Evolutionary conservation across 1,139 yeast genomes (phyloP).

Genomic region (Geotrichum carabidarum): DNA sequence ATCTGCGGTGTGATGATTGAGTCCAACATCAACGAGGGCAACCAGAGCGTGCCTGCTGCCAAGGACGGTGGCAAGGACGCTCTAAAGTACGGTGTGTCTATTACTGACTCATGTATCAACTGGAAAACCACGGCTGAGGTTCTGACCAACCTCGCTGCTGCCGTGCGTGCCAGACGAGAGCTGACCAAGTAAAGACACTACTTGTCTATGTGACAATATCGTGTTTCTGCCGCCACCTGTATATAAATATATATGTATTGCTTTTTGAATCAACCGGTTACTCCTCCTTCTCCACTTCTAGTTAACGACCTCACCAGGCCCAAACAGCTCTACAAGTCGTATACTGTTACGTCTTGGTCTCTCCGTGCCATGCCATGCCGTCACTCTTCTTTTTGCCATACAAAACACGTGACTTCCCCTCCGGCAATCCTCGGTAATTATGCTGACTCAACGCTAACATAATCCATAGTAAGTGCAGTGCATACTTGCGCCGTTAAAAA

Average conservation of each 20-base stretch:
- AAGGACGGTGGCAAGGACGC: slow-evolving; percentile 64
- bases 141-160: slow-evolving; percentile 64
- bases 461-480: too few species aligned
- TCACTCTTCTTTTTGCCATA: too few species aligned
- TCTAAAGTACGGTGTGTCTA: slow-evolving; percentile 85
- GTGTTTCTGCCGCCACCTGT: neutral
- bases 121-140: slow-evolving; percentile 80
- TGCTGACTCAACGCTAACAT: too few species aligned
- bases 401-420: too few species aligned
- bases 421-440: too few species aligned
- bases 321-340: too few species aligned
- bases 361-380: too few species aligned
- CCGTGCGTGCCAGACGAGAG: slow-evolving; percentile 69
- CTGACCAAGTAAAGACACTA: neutral
- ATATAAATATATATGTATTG: neutral
- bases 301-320: too few species aligned
- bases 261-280: neutral
- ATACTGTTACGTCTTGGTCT: too few species aligned
- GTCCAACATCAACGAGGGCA: slow-evolving; percentile 83
- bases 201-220: neutral
- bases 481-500: too few species aligned
- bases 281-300: neutral
- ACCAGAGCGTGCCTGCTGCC: slow-evolving; percentile 70
- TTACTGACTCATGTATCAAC: slow-evolving; percentile 93
- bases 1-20: slow-evolving; percentile 97